Conservation (phyloP, 495 filamentous ascomycete species). For the Arthonia radiata region DNA sequence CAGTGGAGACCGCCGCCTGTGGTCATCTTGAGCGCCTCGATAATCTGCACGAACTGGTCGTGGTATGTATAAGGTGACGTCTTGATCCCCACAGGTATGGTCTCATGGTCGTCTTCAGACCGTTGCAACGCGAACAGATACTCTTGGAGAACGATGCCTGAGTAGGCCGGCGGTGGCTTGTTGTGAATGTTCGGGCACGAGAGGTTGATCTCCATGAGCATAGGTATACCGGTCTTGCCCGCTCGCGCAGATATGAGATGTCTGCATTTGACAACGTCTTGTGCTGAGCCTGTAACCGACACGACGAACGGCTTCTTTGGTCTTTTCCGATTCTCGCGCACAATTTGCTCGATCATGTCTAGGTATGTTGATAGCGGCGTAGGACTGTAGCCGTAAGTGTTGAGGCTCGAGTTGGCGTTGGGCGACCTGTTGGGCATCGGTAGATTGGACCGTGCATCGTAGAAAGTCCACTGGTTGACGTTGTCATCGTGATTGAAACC, state of each 20-base stretch:
- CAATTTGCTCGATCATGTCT: conserved; percentile 9
- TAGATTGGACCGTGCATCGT: conserved; percentile 9
- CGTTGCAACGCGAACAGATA: conserved; percentile 22
- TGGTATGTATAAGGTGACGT: conserved; percentile 45
- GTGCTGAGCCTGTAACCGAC: conserved; percentile 35
- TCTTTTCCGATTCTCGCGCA: not conserved
- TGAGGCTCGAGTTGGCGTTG: conserved; percentile 12
- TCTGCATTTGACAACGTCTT: conserved; percentile 24
- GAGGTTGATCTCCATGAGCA: conserved; percentile 47
- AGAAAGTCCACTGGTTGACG: conserved; percentile 19
- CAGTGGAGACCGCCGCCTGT: conserved; percentile 7
- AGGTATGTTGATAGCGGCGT: conserved; percentile 13
- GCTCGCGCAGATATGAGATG: conserved; percentile 4
- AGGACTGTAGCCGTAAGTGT: conserved; percentile 21
- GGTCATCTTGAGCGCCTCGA: conserved; percentile 19
- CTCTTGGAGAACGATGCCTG: conserved; percentile 13
- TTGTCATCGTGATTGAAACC: conserved; percentile 31
- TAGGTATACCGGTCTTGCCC: conserved; percentile 6
- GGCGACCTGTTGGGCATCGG: conserved; percentile 1
- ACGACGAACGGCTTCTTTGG: conserved; percentile 33
- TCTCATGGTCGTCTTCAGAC: not conserved
- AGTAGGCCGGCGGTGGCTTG: conserved; percentile 43
- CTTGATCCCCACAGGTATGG: conserved; percentile 34
- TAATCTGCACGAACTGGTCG: conserved; percentile 28
- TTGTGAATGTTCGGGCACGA: conserved; percentile 46